These are phyloP conservation scores for Tetrahymena malaccensis DNA, from an alignment of 73 alveolate species.

Conservation along the genomic window DNA sequence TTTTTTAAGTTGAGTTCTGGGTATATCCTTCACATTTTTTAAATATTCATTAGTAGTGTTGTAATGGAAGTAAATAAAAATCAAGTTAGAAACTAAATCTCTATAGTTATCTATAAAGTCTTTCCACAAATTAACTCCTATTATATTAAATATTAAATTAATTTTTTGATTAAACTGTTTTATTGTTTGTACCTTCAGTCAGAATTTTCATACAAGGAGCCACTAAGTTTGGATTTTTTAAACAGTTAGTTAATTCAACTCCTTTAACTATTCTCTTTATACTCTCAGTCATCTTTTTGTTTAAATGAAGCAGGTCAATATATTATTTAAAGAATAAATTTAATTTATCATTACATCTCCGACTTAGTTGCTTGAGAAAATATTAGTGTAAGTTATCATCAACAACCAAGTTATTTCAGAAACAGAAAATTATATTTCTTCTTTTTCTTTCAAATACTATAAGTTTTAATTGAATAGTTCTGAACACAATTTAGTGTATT, in stretches of 20 bases:
- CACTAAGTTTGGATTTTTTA: not conserved
- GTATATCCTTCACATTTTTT: not conserved
- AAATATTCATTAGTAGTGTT: conserved; percentile 16
- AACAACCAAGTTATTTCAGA: not conserved
- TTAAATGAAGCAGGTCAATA: not conserved
- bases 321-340: not conserved
- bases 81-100: not conserved
- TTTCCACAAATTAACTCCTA: not conserved
- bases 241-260: not conserved
- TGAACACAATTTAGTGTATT: not conserved
- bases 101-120: not conserved
- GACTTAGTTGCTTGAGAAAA: not conserved
- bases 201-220: not conserved
- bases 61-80: conserved; percentile 23
- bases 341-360: not conserved
- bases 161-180: not conserved
- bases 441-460: not conserved
- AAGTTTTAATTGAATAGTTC: not conserved
- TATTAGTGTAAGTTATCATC: not conserved
- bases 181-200: not conserved
- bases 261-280: not conserved
- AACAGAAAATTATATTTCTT: not conserved
- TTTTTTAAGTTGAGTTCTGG: not conserved
- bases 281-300: not conserved
- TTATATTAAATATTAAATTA: not conserved